Conservation (phyloP, 345 rosid genomes). For the Xanthoceras sorbifolium region DNA sequence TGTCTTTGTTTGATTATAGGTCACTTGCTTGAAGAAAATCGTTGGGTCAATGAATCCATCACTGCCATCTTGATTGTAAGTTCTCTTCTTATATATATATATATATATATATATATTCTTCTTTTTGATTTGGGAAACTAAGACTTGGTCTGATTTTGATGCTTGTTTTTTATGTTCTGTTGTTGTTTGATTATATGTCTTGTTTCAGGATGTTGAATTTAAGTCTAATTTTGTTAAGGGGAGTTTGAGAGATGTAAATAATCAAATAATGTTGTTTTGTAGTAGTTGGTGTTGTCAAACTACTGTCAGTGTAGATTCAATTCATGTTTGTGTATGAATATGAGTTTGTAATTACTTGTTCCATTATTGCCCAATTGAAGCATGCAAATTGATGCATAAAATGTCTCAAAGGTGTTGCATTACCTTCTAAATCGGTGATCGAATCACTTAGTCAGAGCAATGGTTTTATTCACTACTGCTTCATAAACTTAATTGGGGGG, state of each 20-base stretch:
- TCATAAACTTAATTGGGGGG: background rate
- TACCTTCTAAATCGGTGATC: no score
- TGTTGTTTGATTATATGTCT: no score
- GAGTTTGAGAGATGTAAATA: no score
- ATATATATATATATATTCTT: background rate
- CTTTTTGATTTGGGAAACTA: no score
- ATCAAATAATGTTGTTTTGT: no score
- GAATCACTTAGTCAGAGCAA: background rate
- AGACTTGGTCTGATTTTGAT: no score
- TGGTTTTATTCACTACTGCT: background rate
- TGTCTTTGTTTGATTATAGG: constrained; percentile 77
- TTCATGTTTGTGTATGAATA: background rate
- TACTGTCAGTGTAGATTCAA: no score
- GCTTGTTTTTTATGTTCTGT: no score
- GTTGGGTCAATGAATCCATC: constrained; percentile 93
- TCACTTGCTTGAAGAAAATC: constrained; percentile 82
- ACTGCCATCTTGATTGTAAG: constrained; percentile 80
- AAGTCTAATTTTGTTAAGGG: no score
- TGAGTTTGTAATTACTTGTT: background rate
- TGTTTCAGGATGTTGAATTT: no score
- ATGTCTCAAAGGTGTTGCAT: background rate
- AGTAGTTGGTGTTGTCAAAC: no score
- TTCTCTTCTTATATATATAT: background rate
- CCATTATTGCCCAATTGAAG: background rate
- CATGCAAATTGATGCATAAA: background rate